Evolutionary conservation across 441 rosid species (phyloP), one percentile per base, ranked within the genome.

Genomic region (Adansonia rubrostipa): DNA sequence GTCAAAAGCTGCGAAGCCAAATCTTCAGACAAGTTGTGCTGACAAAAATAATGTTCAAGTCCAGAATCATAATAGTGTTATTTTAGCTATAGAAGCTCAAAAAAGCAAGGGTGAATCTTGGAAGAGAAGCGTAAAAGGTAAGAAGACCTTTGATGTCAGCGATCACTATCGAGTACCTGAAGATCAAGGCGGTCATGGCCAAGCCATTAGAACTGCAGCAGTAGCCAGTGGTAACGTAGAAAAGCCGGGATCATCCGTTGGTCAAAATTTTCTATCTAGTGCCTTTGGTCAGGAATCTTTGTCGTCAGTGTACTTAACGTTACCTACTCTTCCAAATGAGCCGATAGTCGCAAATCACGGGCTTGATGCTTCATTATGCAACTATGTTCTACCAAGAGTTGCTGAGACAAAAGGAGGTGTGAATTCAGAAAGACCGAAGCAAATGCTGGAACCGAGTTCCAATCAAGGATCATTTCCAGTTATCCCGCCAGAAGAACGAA

Each of bases 11-110:
- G 45, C 5, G 7, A 86, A 82, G 60, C 70, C 81, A 0, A 79
- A 78, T 50, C 28, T 77, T 62, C 80, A 71, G 53, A 45, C 85
- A 11, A 53, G 75, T 56, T 65, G 73, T 54, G 73, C 81, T 14
- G 54, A 79, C 6, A 78, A 69, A 81, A 71, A 74, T 68, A 71
- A 74, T 68, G 77, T 65, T 67, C 84, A 68, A 79, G 50, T 15
- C 48, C 82, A 82, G 81, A 79, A 80, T 36, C 83, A 68, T 48
- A 86, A 86, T 70, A 82, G 81, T 63, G 82, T 86, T 77, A 88
- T 86, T 7, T 72, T 85, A 74, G 86, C 80, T 81, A 79, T 85
- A 74, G 79, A 63, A 77, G 88, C 89, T 77, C 88, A 77, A 75
- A 85, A 73, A 48, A 22, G 81, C 76, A 83, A 75, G 24, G 70